Percentiles rank a stretch among this genome's conserved stretches.
These are phyloP conservation scores for Hirschfeldia incana DNA, from an alignment of 345 rosid genomes.

Conservation along the genomic window DNA sequence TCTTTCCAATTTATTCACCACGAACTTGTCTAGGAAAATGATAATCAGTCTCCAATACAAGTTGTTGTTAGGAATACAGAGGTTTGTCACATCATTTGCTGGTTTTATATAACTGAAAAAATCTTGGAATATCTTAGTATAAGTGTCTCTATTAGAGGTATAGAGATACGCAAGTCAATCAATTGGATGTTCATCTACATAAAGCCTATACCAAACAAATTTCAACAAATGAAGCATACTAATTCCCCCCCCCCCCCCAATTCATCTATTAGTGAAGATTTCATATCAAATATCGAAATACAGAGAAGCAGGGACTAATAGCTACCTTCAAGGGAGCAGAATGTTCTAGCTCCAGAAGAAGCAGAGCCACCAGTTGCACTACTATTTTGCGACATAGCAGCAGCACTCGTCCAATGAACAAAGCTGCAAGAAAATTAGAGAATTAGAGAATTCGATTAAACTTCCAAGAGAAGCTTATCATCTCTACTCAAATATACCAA, in stretches of 20 bases:
- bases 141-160: neutral
- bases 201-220: conserved; percentile 1
- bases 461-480: neutral
- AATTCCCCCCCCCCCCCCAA: no score
- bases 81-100: neutral
- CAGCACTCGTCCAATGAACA: conserved; percentile 43
- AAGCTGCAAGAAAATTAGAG: conserved; percentile 44
- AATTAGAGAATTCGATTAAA: neutral
- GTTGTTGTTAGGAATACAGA: neutral
- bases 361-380: conserved; percentile 49
- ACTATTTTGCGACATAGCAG: conserved; percentile 41
- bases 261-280: neutral
- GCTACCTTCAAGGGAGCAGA: conserved; percentile 69
- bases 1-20: neutral
- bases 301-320: conserved; percentile 25
- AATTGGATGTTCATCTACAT: neutral
- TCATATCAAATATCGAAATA: neutral
- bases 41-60: neutral
- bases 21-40: no score
- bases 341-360: conserved; percentile 65
- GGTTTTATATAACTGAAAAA: neutral
- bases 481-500: no score
- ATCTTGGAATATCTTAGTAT: no score
- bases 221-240: neutral
- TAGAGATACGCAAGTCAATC: neutral